phyloP scores from a whole-genome alignment of 768 basidiomycete genomes.

The Termitomyces sp. region DNA sequence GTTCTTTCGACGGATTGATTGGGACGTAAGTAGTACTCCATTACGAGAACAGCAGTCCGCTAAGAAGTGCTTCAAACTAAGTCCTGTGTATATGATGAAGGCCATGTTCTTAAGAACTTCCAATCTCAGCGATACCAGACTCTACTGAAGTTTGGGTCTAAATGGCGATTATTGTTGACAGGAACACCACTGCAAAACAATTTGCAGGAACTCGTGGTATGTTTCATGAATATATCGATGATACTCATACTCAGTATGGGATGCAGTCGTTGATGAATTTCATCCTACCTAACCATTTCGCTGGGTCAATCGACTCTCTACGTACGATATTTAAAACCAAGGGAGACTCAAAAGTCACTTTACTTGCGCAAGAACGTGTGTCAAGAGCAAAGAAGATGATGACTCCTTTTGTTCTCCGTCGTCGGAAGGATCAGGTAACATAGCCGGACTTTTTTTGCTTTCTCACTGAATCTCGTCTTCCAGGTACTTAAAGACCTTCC shows the following conservation, averaged over 20 bases:
- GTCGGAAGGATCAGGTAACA: slow-evolving; percentile 87
- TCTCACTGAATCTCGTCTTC: not conserved
- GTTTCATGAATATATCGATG: slow-evolving; percentile 19
- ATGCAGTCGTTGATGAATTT: slow-evolving; percentile 95
- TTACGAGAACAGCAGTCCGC: not conserved
- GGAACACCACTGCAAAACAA: slow-evolving; percentile 96
- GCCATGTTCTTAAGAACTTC: slow-evolving; percentile 96
- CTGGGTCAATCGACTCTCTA: slow-evolving; percentile 69
- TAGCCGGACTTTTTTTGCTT: not conserved
- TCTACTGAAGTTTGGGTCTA: slow-evolving; percentile 77
- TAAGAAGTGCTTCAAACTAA: slow-evolving; percentile 28
- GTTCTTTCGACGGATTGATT: slow-evolving; percentile 87
- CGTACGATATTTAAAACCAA: slow-evolving; percentile 97
- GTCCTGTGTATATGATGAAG: slow-evolving; percentile 96
- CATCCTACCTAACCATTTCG: slow-evolving; percentile 90
- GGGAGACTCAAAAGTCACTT: slow-evolving; percentile 83
- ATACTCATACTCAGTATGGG: not conserved
- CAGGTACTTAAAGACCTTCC: slow-evolving; percentile 93
- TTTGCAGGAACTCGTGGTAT: slow-evolving; percentile 82
- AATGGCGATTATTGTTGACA: slow-evolving; percentile 90
- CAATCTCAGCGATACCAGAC: slow-evolving; percentile 95
- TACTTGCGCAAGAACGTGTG: slow-evolving; percentile 90
- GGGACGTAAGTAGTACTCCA: slow-evolving; percentile 67
- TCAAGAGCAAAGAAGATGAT: slow-evolving; percentile 98
- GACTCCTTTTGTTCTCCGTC: slow-evolving; percentile 97